Conservation (phyloP, 2,329 filamentous ascomycete genomes). For the Colletotrichum aenigma region DNA sequence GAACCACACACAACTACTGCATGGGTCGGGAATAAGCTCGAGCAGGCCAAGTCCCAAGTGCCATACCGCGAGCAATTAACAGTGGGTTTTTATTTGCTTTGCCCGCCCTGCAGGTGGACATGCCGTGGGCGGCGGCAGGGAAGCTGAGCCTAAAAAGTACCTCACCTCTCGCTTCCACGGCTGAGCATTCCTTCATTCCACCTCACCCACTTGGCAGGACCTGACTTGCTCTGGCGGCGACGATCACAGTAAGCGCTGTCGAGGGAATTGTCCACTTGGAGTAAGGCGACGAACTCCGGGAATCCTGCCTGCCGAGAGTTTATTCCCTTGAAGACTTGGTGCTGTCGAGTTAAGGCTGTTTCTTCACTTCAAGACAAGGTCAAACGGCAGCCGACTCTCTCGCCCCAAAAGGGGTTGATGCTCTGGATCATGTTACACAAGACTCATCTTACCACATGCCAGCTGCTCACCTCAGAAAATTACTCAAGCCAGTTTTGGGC, state of each 20-base stretch:
- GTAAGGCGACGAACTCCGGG: background rate
- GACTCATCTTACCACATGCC: background rate
- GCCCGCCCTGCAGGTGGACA: background rate
- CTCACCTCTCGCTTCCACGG: background rate
- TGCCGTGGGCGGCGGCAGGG: background rate
- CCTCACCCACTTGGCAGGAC: background rate
- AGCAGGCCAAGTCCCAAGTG: background rate
- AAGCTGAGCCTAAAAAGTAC: background rate
- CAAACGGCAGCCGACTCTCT: background rate
- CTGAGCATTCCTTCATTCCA: background rate
- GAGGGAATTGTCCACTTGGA: background rate
- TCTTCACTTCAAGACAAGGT: background rate
- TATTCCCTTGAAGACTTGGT: background rate
- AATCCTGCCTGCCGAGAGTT: background rate
- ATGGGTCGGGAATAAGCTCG: background rate
- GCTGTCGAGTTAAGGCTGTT: background rate
- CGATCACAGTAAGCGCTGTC: slow-evolving; percentile 2
- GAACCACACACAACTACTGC: background rate
- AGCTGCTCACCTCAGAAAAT: background rate
- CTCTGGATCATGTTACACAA: background rate
- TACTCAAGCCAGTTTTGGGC: background rate
- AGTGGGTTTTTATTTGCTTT: background rate
- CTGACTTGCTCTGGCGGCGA: background rate
- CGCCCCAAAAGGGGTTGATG: fast-evolving
- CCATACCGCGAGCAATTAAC: background rate